Base-by-base conservation (phyloP, 768 basidiomycete genomes). In the Tylopilus subfusipes region DNA sequence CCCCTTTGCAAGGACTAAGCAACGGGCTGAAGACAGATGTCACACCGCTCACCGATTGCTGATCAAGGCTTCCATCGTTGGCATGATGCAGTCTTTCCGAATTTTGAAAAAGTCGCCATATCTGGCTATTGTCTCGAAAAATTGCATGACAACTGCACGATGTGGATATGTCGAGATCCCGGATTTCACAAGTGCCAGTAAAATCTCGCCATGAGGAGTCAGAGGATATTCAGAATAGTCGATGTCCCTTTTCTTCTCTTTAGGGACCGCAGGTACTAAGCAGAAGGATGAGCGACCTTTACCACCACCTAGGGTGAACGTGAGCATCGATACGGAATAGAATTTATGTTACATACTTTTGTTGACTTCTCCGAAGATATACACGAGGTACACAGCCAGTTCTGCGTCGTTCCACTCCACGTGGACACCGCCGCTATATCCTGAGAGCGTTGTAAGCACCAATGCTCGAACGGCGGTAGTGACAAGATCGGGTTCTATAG, bases 61-160 rank as follows among this genome's bases (percentile, higher is more conserved):
- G 25, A 98, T 80, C 80, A 99, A 90, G 12, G 90, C 90, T 62
- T 93, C 88, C 30, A 99, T 75, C 2, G 91, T 82, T 2, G 92
- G 90, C 61, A 91, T 77, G 49, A 98, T 90, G 62, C 86, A 91
- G 53, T 92, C 89, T 62, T 87, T 90, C 58, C 93, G 85, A 22
- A 94, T 85, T 70, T 90, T 93, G 84, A 98, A 98, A 70, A 99
- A 98, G 63, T 98, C 97, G 33, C 84, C 82, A 67, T 98, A 99
- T 45, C 97, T 83, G n/a, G 90, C 82, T 12, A 81, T 82, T 5
- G 90, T 89, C 72, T 99, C 97, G 59, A 98, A 98, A 70, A 91
- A 94, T 65, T 96, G 93, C 71, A 95, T 78, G 9, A 82, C 77
- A 19, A 98, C 95, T 13, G 85, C 79, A 29, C 85, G 84, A 72